phyloP scores from a whole-genome alignment of 148 eudicot species.

The Cornus controversa region DNA sequence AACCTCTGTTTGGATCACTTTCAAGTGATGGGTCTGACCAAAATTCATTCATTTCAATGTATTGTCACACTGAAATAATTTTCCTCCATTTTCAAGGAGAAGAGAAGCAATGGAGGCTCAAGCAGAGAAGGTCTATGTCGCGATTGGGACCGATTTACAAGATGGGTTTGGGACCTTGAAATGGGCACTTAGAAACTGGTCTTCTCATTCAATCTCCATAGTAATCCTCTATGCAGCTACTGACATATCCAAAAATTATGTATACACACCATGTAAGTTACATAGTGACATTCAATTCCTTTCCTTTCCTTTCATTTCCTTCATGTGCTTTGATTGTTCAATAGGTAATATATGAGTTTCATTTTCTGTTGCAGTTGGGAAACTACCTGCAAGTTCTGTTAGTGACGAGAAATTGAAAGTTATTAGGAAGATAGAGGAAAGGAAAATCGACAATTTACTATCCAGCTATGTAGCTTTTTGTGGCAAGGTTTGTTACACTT shows the following conservation, averaged over 20 bases:
- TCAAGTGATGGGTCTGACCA: background rate
- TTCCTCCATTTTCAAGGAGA: background rate
- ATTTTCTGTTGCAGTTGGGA: slow-evolving; percentile 51
- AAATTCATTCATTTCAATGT: background rate
- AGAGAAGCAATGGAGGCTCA: slow-evolving; percentile 20
- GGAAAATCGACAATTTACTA: slow-evolving; percentile 48
- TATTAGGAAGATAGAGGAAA: slow-evolving; percentile 55
- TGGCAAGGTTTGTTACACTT: slow-evolving; percentile 55
- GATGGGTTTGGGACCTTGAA: slow-evolving; percentile 61
- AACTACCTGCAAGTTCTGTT: slow-evolving; percentile 59
- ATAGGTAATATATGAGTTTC: background rate
- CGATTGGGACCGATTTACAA: slow-evolving; percentile 49
- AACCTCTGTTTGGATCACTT: background rate
- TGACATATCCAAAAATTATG: slow-evolving; percentile 36
- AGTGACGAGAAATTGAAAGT: slow-evolving; percentile 53
- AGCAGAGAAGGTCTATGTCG: slow-evolving; percentile 67
- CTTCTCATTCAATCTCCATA: slow-evolving; percentile 43
- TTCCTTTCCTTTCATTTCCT: background rate
- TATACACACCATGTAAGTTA: slow-evolving; percentile 64
- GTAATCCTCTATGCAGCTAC: slow-evolving; percentile 50
- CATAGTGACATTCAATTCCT: background rate
- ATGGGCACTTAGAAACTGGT: slow-evolving; percentile 66
- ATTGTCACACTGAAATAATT: background rate
- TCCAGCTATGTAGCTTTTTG: slow-evolving; percentile 49
- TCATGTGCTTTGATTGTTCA: background rate